A percentile compares a stretch with the other conserved stretches of the same genome.
Conservation (phyloP, 805 yeast genomes). For the Ogataea pilisensis region DNA sequence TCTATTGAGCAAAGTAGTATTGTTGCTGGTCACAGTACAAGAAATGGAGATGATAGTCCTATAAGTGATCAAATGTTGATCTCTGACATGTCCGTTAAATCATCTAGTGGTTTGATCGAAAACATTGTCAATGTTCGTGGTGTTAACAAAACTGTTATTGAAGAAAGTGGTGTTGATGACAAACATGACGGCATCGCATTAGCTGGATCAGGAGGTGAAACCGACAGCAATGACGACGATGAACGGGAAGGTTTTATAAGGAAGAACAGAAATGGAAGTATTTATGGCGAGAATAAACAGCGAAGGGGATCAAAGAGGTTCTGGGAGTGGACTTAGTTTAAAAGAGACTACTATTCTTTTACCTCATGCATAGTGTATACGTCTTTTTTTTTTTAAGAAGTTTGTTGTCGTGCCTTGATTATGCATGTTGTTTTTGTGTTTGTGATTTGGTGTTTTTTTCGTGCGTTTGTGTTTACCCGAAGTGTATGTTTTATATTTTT, state of each 20-base stretch:
- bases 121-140: conserved; percentile 81
- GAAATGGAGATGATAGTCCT: conserved; percentile 3
- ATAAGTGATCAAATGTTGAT: neutral
- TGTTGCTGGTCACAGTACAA: neutral
- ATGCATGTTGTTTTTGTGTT: too few species aligned
- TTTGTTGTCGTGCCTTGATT: too few species aligned
- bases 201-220: conserved; percentile 2
- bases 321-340: conserved; percentile 18
- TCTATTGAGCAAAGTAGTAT: too few species aligned
- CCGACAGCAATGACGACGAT: conserved; percentile 6
- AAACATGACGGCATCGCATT: conserved; percentile 12
- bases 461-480: too few species aligned
- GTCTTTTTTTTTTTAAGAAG: too few species aligned
- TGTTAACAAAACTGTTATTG: conserved; percentile 80
- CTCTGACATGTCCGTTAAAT: conserved; percentile 11
- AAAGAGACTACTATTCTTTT: neutral
- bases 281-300: neutral
- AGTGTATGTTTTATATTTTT: too few species aligned
- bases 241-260: conserved; percentile 6
- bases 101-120: conserved; percentile 69
- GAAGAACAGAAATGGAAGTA: neutral
- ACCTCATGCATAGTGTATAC: too few species aligned
- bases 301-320: conserved; percentile 22
- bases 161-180: conserved; percentile 46
- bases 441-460: too few species aligned